A percentile compares a stretch with the other conserved stretches of the same genome.
phyloP scores from a whole-genome alignment of 805 yeast species.

The Monosporozyma unispora region DNA sequence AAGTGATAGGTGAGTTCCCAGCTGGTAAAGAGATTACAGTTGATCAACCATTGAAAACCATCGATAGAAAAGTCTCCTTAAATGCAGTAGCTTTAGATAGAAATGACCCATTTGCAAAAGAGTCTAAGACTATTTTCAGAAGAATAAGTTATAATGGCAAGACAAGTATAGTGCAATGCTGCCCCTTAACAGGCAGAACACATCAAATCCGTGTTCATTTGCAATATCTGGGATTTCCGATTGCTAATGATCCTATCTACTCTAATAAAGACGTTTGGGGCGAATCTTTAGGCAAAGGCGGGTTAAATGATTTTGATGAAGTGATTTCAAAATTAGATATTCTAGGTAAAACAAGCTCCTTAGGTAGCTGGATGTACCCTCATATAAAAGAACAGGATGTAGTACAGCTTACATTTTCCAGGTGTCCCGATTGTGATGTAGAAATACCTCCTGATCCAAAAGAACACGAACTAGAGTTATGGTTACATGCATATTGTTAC shows the following conservation, averaged over 20 bases:
- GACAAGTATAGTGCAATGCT: slow-evolving; percentile 62
- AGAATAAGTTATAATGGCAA: slow-evolving; percentile 60
- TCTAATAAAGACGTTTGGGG: slow-evolving; percentile 83
- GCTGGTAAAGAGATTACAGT: slow-evolving; percentile 39
- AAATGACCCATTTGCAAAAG: slow-evolving; percentile 37
- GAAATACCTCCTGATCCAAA: slow-evolving; percentile 83
- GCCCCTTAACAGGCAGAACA: slow-evolving; percentile 86
- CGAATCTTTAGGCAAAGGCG: slow-evolving; percentile 51
- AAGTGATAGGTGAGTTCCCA: slow-evolving; percentile 88
- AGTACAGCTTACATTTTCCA: slow-evolving; percentile 39
- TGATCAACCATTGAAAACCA: slow-evolving; percentile 58
- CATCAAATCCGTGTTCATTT: slow-evolving; percentile 93
- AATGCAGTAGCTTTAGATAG: slow-evolving; percentile 39
- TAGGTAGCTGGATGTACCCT: slow-evolving; percentile 60
- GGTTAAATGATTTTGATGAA: slow-evolving; percentile 39
- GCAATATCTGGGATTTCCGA: slow-evolving; percentile 82
- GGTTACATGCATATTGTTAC: slow-evolving; percentile 86
- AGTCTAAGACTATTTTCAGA: slow-evolving; percentile 63
- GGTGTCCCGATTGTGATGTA: slow-evolving; percentile 58
- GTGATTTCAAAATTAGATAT: slow-evolving; percentile 44
- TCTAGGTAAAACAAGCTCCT: slow-evolving; percentile 61
- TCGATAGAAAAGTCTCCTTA: slow-evolving; percentile 65
- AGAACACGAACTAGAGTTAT: slow-evolving; percentile 57
- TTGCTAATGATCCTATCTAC: slow-evolving; percentile 86
- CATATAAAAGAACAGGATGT: slow-evolving; percentile 46